phyloP scores from a whole-genome alignment of 257 asterid species.

The Henckelia pumila region DNA sequence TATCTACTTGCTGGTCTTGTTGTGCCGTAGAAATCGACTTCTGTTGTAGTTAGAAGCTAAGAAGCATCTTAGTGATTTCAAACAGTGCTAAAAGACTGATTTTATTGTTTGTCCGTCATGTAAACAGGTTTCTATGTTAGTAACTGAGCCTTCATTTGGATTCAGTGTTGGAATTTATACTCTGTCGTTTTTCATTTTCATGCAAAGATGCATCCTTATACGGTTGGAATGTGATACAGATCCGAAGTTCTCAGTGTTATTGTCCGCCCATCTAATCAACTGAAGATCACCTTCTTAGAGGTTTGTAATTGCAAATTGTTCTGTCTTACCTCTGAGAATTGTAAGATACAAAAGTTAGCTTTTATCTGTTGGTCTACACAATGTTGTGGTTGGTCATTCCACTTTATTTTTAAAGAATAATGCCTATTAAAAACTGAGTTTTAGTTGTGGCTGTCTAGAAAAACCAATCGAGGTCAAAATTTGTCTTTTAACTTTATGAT shows the following conservation, averaged over 20 bases:
- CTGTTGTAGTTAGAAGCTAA: background rate
- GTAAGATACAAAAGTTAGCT: background rate
- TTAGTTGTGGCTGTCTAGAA: slow-evolving; percentile 9
- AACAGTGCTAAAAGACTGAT: slow-evolving; percentile 1
- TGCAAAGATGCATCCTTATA: slow-evolving; percentile 24
- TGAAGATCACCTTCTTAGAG: slow-evolving; percentile 95
- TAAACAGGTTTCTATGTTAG: slow-evolving; percentile 6
- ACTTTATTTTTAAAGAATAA: slow-evolving; percentile 7
- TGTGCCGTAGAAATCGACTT: background rate
- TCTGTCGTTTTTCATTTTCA: too few species aligned
- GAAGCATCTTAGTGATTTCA: slow-evolving; percentile 6
- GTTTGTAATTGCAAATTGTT: slow-evolving; percentile 44
- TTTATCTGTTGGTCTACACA: slow-evolving; percentile 6
- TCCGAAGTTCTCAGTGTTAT: slow-evolving; percentile 85
- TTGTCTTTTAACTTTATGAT: too few species aligned
- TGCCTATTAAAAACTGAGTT: background rate
- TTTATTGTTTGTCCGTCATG: background rate
- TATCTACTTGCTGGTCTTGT: too few species aligned
- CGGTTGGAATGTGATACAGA: slow-evolving; percentile 48
- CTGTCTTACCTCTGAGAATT: slow-evolving; percentile 23
- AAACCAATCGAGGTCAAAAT: background rate
- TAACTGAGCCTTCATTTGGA: too few species aligned
- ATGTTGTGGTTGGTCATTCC: slow-evolving; percentile 9
- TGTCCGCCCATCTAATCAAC: slow-evolving; percentile 74
- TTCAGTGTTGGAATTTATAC: too few species aligned